Conservation (phyloP, 2,329 filamentous ascomycete genomes). For the Hypoxylon sp. region DNA sequence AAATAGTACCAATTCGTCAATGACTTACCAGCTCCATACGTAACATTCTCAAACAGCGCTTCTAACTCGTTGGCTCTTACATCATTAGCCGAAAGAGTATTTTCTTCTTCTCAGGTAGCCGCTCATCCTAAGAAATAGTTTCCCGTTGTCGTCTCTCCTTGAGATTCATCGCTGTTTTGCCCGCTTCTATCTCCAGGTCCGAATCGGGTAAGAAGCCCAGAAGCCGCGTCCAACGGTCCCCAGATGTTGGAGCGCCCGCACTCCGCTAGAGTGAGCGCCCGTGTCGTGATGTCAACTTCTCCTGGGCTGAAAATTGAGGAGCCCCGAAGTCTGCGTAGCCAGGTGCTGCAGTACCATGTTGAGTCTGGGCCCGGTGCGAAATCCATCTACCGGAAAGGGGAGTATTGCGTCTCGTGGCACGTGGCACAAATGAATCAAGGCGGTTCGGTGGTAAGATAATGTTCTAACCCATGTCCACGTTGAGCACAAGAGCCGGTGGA, state of each 20-base stretch:
- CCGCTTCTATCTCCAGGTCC: constrained; percentile 19
- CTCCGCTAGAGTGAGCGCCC: constrained; percentile 63
- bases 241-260: constrained; percentile 61
- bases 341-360: too few species aligned
- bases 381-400: too few species aligned
- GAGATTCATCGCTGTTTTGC: constrained; percentile 23
- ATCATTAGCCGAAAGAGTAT: too few species aligned
- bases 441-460: neutral
- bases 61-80: constrained; percentile 11
- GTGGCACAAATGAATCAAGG: neutral
- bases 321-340: constrained; percentile 59
- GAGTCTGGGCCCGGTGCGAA: too few species aligned
- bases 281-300: constrained; percentile 63
- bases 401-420: neutral
- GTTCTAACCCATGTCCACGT: neutral
- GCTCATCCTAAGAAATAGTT: constrained; percentile 12
- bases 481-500: too few species aligned
- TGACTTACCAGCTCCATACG: constrained; percentile 22
- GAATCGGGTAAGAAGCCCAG: constrained; percentile 24
- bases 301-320: constrained; percentile 65
- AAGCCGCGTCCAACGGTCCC: constrained; percentile 57
- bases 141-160: constrained; percentile 23
- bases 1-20: neutral
- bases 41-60: constrained; percentile 21
- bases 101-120: too few species aligned